Conservation (phyloP, 2,329 filamentous ascomycete genomes). For the Fusarium nisikadoi region DNA sequence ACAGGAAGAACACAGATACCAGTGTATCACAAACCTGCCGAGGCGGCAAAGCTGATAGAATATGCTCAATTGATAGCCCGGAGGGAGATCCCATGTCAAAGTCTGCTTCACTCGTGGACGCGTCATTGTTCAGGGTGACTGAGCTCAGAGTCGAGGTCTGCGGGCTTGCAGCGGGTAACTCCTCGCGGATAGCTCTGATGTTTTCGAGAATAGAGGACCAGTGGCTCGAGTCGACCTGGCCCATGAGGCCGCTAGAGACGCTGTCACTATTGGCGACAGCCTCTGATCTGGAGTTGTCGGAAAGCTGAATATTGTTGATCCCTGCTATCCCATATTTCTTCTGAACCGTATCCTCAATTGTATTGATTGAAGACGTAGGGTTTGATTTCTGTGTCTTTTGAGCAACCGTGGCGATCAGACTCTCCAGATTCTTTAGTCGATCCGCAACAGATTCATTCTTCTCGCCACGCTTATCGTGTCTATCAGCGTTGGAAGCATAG, state of each 20-base stretch:
- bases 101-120: accelerated
- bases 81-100: background rate
- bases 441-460: conserved; percentile 25
- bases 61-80: conserved; percentile 5
- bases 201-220: conserved; percentile 51
- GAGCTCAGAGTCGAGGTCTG: accelerated
- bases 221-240: conserved; percentile 48
- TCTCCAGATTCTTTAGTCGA: conserved; percentile 46
- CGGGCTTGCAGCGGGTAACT: conserved; percentile 22
- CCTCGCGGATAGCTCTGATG: conserved; percentile 49
- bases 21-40: conserved; percentile 45
- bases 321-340: too few species aligned
- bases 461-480: background rate
- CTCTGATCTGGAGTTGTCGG: too few species aligned
- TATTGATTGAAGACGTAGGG: background rate
- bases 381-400: background rate
- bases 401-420: conserved; percentile 37
- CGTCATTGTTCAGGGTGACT: accelerated
- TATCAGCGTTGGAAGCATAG: conserved; percentile 47
- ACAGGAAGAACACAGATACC: conserved; percentile 47
- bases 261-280: accelerated
- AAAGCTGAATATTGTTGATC: too few species aligned
- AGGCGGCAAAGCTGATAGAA: conserved; percentile 39
- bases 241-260: accelerated
- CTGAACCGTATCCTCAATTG: accelerated